Evolutionary conservation across 805 yeast genomes (phyloP).

Genomic region (Starmerella bombicola): DNA sequence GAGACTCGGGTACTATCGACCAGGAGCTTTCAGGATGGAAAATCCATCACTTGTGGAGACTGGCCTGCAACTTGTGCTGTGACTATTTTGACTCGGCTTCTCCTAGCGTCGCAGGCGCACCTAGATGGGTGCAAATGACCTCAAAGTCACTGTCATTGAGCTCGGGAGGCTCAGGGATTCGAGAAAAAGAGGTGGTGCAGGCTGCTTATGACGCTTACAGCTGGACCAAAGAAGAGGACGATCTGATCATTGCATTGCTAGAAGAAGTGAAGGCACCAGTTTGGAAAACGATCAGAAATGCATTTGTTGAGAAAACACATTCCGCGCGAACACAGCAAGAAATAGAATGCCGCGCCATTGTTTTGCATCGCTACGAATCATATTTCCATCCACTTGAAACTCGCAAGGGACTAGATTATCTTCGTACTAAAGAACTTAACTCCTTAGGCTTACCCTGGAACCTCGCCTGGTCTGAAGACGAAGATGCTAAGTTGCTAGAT

Average conservation of each 20-base stretch:
- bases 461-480: constrained; percentile 4
- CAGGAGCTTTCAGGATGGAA: neutral
- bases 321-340: constrained; percentile 2
- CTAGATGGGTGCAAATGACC: constrained; percentile 3
- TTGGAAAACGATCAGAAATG: neutral
- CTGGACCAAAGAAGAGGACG: constrained; percentile 1
- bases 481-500: constrained; percentile 3
- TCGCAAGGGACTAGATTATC: constrained; percentile 2
- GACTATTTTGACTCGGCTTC: neutral
- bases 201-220: constrained; percentile 5
- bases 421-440: constrained; percentile 1
- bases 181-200: constrained; percentile 5
- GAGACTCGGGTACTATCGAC: constrained; percentile 1
- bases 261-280: neutral
- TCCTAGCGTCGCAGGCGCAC: neutral
- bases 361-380: constrained; percentile 3
- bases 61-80: neutral
- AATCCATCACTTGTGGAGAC: constrained; percentile 6
- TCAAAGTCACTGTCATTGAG: constrained; percentile 1
- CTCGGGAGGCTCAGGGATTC: neutral
- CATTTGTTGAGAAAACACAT: neutral
- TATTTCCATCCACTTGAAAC: constrained; percentile 1
- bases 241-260: neutral
- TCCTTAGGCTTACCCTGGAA: constrained; percentile 4
- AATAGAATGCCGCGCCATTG: constrained; percentile 5